Evolutionary conservation across 2,329 filamentous ascomycete species (phyloP).

Genomic region (Calonectria pseudoturangicola): DNA sequence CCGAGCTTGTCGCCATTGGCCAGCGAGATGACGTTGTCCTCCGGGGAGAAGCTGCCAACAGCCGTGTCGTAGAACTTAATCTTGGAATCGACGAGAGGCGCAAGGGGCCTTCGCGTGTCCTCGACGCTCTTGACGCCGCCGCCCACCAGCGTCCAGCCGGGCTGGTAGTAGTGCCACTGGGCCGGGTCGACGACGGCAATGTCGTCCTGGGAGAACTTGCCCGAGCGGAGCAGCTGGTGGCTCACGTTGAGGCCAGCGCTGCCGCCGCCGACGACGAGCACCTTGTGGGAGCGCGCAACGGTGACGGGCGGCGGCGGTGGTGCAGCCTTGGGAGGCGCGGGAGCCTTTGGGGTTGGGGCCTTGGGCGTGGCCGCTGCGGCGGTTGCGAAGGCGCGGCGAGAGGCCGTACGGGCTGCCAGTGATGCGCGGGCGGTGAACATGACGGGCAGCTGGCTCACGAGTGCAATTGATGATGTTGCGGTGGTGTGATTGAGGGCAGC

Average conservation of each 20-base stretch:
- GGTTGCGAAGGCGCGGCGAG: slow-evolving; percentile 14
- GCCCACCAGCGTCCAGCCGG: slow-evolving; percentile 81
- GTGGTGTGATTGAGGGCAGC: slow-evolving; percentile 20
- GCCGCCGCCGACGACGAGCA: slow-evolving; percentile 81
- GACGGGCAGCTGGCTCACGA: slow-evolving; percentile 11
- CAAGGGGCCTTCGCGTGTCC: slow-evolving; percentile 71
- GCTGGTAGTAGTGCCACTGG: slow-evolving; percentile 79
- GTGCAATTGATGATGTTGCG: slow-evolving; percentile 16
- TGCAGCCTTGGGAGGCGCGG: slow-evolving; percentile 20
- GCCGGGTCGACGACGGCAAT: slow-evolving; percentile 80
- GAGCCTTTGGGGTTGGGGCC: neutral
- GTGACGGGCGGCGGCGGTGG: neutral
- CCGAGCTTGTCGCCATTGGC: slow-evolving; percentile 72
- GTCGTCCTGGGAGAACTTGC: slow-evolving; percentile 74
- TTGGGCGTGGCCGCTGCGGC: slow-evolving; percentile 1
- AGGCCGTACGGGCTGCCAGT: slow-evolving; percentile 19
- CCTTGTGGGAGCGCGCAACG: slow-evolving; percentile 68
- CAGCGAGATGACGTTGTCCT: slow-evolving; percentile 74
- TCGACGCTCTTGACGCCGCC: slow-evolving; percentile 79
- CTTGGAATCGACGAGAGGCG: slow-evolving; percentile 73
- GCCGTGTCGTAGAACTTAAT: slow-evolving; percentile 75
- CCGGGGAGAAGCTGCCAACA: slow-evolving; percentile 71
- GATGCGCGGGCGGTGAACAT: slow-evolving; percentile 22
- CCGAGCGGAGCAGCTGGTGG: slow-evolving; percentile 79
- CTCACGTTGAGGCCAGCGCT: slow-evolving; percentile 79